These are phyloP conservation scores for Zanthoxylum bungeanum DNA, from an alignment of 345 rosid species.

Conservation along the genomic window DNA sequence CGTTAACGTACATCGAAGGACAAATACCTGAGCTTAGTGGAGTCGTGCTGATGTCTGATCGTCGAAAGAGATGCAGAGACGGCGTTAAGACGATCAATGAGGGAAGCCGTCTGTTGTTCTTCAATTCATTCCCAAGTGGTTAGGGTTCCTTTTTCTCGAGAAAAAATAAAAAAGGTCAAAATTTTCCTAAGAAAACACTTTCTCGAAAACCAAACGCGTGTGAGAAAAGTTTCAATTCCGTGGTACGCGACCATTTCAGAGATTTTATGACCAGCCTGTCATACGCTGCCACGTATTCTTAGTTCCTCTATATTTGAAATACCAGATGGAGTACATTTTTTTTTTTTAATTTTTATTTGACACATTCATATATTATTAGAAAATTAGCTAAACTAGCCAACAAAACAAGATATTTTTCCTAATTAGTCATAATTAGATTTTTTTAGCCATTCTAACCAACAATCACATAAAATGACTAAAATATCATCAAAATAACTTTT, in stretches of 20 bases:
- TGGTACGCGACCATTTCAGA: neutral
- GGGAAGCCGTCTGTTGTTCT: neutral
- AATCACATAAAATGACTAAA: too few species aligned
- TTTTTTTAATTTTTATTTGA: too few species aligned
- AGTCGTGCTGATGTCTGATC: constrained; percentile 7
- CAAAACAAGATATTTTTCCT: too few species aligned
- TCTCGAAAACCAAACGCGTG: constrained; percentile 47
- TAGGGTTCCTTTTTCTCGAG: constrained; percentile 26
- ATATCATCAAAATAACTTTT: too few species aligned
- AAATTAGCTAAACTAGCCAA: too few species aligned
- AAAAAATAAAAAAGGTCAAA: too few species aligned
- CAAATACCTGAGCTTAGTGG: neutral
- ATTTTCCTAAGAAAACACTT: constrained; percentile 40
- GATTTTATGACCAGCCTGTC: constrained; percentile 10
- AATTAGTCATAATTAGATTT: too few species aligned
- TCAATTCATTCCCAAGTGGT: constrained; percentile 19
- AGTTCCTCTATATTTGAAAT: too few species aligned
- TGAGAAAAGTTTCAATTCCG: constrained; percentile 21
- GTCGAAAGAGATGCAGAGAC: constrained; percentile 13
- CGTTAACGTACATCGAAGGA: too few species aligned
- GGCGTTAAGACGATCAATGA: constrained; percentile 6
- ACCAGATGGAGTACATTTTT: too few species aligned
- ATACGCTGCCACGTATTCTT: constrained; percentile 24
- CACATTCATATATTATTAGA: too few species aligned
- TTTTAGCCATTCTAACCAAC: too few species aligned